These are phyloP conservation scores for Cryptosporidium viatorum DNA, from an alignment of 169 alveolate genomes.

Conservation along the genomic window DNA sequence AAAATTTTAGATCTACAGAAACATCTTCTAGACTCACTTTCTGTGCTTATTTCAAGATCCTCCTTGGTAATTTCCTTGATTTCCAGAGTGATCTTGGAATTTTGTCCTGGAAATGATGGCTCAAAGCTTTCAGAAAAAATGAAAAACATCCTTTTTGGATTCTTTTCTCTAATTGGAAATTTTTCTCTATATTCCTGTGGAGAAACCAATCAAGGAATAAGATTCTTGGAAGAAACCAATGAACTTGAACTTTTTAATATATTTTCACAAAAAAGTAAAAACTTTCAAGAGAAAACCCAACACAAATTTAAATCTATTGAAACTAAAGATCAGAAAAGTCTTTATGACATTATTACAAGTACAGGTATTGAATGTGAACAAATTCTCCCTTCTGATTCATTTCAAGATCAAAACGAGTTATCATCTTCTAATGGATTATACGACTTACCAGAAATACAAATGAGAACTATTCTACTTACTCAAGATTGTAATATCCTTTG, in stretches of 20 bases:
- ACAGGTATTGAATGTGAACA: slow-evolving; percentile 23
- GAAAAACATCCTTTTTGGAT: slow-evolving; percentile 10
- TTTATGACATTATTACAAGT: slow-evolving; percentile 25
- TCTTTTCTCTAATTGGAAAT: slow-evolving; percentile 58
- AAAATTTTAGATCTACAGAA: neutral
- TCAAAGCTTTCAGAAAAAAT: neutral
- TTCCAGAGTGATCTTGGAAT: slow-evolving; percentile 27
- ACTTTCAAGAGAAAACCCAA: neutral
- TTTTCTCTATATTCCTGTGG: slow-evolving; percentile 58
- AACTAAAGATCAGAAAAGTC: neutral
- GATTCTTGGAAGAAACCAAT: neutral
- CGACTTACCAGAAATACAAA: slow-evolving; percentile 34
- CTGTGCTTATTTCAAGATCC: slow-evolving; percentile 58
- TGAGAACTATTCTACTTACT: slow-evolving; percentile 29
- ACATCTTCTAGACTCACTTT: slow-evolving; percentile 24
- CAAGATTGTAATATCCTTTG: slow-evolving; percentile 44
- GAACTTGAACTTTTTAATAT: neutral
- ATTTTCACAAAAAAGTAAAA: neutral
- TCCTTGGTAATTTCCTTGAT: slow-evolving; percentile 31
- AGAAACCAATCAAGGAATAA: neutral
- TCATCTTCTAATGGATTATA: neutral
- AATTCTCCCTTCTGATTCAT: neutral
- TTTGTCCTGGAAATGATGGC: slow-evolving; percentile 34
- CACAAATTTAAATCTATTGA: neutral
- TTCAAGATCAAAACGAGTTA: neutral